Base-by-base conservation (phyloP, 2,329 filamentous ascomycete genomes). In the Coniochaeta prunicola region DNA sequence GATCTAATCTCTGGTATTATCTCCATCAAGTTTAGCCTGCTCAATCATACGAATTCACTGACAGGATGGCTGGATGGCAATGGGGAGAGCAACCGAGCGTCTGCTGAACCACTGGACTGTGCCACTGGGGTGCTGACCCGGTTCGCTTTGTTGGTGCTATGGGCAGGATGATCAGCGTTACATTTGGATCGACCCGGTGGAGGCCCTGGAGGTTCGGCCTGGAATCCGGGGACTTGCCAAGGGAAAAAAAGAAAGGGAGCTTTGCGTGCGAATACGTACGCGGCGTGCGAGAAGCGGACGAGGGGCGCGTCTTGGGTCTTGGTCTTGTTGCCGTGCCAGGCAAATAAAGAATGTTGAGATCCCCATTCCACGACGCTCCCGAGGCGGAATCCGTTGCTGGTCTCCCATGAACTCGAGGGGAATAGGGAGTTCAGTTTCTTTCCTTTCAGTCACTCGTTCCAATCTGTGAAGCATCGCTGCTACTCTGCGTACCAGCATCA, bases 401-500 rank as follows among this genome's bases (percentile, higher is more conserved):
- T 50, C 24, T 10, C n/a, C 21, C 12, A 17, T 13, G 45, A 28
- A 50, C 45, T 50, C 45, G 7, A 21, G 21, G 26, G 24, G 45
- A 6, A 17, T 28, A 28, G 26, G 40, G 45, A 50, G 45, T 30
- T n/a, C 24, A 28, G 45, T 50, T 50, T 50, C 21, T 30, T 30
- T 50, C 21, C 26, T 50, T 21, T 30, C 45, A 50, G n/a, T 50
- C 45, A 8, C 21, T 50, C 21, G 24, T 6, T 30, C n/a, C 45
- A 26, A 3, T n/a, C 21, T 17, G 12, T 50, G 45, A 30, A 50
- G 45, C 45, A 50, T 50, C 45, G 45, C 45, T 50, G 45, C 45
- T 50, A 50, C 45, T 50, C 45, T 17, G 8, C 8, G 45, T 50
- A 50, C 45, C 45, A 50, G 45, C 45, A 28, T 50, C 54, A 64